Conservation (phyloP, 1,139 yeast genomes). For the Taphrina betulina region DNA sequence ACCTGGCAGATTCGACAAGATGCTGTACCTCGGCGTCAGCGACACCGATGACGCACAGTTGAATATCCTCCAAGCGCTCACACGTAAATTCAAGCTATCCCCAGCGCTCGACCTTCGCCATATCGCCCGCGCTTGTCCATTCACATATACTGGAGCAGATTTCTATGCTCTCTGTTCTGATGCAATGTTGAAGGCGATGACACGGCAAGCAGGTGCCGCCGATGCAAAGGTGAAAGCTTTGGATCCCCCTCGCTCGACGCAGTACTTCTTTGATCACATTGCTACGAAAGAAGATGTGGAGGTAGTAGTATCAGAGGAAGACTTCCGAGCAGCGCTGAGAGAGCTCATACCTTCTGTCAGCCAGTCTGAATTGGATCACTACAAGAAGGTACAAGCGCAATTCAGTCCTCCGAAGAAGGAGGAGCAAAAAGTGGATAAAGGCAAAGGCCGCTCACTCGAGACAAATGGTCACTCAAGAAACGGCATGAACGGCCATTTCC, state of each 20-base stretch:
- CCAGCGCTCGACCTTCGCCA: constrained; percentile 58
- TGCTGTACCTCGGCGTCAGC: constrained; percentile 88
- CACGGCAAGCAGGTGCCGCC: constrained; percentile 73
- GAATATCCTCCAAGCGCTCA: constrained; percentile 80
- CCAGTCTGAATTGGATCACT: constrained; percentile 80
- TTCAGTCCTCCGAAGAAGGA: constrained; percentile 45
- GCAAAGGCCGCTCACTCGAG: constrained; percentile 12
- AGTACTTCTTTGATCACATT: constrained; percentile 90
- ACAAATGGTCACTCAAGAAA: not conserved
- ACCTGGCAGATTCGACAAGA: constrained; percentile 94
- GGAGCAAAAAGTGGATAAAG: constrained; percentile 5
- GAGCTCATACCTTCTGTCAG: constrained; percentile 84
- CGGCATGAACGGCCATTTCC: constrained; percentile 22
- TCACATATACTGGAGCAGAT: constrained; percentile 94
- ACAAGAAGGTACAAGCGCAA: constrained; percentile 68
- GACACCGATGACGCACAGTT: constrained; percentile 87
- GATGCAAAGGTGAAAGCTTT: constrained; percentile 61
- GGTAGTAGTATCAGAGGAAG: constrained; percentile 68
- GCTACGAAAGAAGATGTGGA: constrained; percentile 66
- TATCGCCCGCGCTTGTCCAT: constrained; percentile 75
- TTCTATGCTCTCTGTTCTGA: constrained; percentile 94
- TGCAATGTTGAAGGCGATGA: constrained; percentile 94
- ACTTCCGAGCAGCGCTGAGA: constrained; percentile 69
- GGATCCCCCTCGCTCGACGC: constrained; percentile 58
- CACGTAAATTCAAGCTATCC: constrained; percentile 70